Conservation (phyloP, 2,329 filamentous ascomycete species). For the Aplosporella prunicola region DNA sequence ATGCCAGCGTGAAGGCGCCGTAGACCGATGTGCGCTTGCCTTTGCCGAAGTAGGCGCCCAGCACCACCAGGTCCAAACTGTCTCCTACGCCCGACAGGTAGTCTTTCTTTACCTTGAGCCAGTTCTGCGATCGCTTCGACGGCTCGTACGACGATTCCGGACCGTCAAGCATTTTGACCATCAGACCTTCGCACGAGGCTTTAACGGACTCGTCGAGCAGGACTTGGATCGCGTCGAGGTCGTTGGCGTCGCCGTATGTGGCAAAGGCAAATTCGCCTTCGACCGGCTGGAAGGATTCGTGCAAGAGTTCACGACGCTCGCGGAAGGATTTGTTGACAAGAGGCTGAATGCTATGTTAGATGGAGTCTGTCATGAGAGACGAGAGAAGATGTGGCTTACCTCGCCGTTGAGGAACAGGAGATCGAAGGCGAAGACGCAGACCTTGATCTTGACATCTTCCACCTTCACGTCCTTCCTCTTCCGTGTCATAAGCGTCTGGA, state of each 20-base stretch:
- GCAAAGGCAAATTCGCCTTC: conserved; percentile 92
- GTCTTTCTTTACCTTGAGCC: conserved; percentile 98
- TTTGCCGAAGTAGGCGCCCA: conserved; percentile 88
- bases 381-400: conserved; percentile 28
- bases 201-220: conserved; percentile 93
- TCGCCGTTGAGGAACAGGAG: conserved; percentile 88
- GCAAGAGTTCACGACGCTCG: conserved; percentile 69
- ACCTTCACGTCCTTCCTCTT: conserved; percentile 96
- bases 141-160: conserved; percentile 90
- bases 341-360: conserved; percentile 37
- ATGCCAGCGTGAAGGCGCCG: conserved; percentile 89
- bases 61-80: conserved; percentile 88
- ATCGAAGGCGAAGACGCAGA: conserved; percentile 96
- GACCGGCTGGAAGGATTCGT: conserved; percentile 60
- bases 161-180: conserved; percentile 99
- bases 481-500: conserved; percentile 95
- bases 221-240: conserved; percentile 85
- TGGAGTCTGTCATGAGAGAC: not conserved
- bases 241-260: conserved; percentile 73
- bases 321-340: conserved; percentile 80
- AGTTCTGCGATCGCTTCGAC: conserved; percentile 91
- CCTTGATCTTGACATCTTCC: conserved; percentile 91
- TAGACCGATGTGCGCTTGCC: conserved; percentile 95
- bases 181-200: conserved; percentile 89
- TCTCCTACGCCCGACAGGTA: conserved; percentile 91